A percentile compares a stretch with the other conserved stretches of the same genome.
Conservation (phyloP, 2,329 filamentous ascomycete species). For the Sclerotinia trifoliorum region DNA sequence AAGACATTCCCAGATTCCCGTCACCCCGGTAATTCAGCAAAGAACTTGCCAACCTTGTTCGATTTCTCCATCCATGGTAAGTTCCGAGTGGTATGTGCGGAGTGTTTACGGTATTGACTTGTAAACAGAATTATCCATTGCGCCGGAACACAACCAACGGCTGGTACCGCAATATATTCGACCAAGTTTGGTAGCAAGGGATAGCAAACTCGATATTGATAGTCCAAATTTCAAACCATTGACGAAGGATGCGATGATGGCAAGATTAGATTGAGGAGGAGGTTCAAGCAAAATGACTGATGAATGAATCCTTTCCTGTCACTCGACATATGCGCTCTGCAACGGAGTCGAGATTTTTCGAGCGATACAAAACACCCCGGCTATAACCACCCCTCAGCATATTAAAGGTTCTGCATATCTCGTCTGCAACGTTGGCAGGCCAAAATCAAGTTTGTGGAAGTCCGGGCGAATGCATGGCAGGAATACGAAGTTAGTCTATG, state of each 20-base stretch:
- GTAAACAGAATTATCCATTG: constrained; percentile 85
- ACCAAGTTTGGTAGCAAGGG: constrained; percentile 68
- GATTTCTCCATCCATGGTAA: constrained; percentile 92
- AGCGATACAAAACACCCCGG: constrained; percentile 32
- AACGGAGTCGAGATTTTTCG: constrained; percentile 33
- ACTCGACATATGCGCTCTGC: constrained; percentile 35
- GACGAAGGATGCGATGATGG: constrained; percentile 95
- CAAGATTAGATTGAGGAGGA: constrained; percentile 79
- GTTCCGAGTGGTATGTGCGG: constrained; percentile 37
- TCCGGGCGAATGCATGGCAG: constrained; percentile 35
- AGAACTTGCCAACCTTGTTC: constrained; percentile 84
- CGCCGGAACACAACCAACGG: constrained; percentile 79
- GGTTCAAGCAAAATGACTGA: constrained; percentile 34
- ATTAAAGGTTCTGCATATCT: constrained; percentile 36
- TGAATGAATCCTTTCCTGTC: constrained; percentile 41
- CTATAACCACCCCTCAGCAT: constrained; percentile 35
- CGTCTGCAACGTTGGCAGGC: constrained; percentile 33
- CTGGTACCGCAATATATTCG: constrained; percentile 83
- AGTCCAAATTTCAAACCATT: constrained; percentile 92
- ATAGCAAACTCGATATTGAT: constrained; percentile 59
- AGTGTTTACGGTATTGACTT: constrained; percentile 8
- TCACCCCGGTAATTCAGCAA: constrained; percentile 71
- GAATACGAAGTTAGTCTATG: constrained; percentile 33
- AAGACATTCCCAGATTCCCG: constrained; percentile 93
- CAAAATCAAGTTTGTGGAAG: constrained; percentile 36